Evolutionary conservation across 257 asterid genomes (phyloP).

Genomic region (Hygrophila difformis): DNA sequence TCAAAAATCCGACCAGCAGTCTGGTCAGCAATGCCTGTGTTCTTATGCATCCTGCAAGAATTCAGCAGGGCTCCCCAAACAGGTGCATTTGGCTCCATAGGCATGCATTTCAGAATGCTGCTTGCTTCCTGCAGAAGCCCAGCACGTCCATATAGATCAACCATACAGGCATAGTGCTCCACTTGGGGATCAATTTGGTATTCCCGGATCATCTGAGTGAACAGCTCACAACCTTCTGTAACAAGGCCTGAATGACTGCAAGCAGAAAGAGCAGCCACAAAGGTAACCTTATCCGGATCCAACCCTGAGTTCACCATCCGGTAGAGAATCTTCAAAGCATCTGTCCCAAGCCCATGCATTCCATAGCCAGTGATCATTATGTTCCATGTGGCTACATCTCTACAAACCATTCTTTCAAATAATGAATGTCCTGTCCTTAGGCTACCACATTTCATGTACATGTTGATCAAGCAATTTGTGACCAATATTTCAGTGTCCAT

Average conservation of each 20-base stretch:
- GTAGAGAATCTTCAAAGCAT: conserved; percentile 29
- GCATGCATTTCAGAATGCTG: conserved; percentile 45
- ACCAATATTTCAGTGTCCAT: conserved; percentile 27
- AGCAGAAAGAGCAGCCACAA: conserved; percentile 59
- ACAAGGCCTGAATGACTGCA: conserved; percentile 67
- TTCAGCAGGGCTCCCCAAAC: conserved; percentile 67
- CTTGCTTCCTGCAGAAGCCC: conserved; percentile 47
- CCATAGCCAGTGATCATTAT: conserved; percentile 56
- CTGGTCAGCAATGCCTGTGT: conserved; percentile 33
- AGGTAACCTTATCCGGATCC: conserved; percentile 50
- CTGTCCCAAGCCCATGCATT: conserved; percentile 45
- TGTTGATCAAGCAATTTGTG: conserved; percentile 48
- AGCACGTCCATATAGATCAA: conserved; percentile 68
- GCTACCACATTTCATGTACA: conserved; percentile 66
- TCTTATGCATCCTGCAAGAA: conserved; percentile 41
- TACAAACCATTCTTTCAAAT: conserved; percentile 22
- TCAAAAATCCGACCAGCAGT: conserved; percentile 29
- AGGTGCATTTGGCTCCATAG: conserved; percentile 47
- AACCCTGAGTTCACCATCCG: conserved; percentile 29
- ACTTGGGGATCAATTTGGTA: conserved; percentile 37
- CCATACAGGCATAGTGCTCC: conserved; percentile 71
- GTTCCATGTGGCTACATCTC: conserved; percentile 57
- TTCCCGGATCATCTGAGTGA: conserved; percentile 30
- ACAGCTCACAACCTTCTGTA: conserved; percentile 37
- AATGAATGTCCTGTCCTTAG: conserved; percentile 25